Base-by-base conservation (phyloP, 1,284 basidiomycete genomes). In the Pseudozyma sp. region DNA sequence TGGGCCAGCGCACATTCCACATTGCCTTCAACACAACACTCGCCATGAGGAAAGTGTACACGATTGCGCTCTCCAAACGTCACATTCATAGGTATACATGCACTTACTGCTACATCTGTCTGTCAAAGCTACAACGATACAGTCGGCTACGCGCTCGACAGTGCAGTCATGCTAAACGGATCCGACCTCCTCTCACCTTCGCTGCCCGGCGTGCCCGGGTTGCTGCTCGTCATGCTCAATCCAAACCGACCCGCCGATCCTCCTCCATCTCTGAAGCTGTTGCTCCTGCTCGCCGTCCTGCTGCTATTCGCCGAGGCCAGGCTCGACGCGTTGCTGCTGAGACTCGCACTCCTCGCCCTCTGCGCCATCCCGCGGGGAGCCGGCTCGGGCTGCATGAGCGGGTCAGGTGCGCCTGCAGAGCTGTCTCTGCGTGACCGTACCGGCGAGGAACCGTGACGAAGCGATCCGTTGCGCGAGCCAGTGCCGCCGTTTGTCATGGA, bases 311-410 rank as follows among this genome's bases (percentile, higher is more conserved):
- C 44, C n/a, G 44, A 51, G 7, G 60, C 52, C 13, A 54, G 7
- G 37, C 60, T 63, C 16, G 45, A 37, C 5, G 42, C 35, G 24
- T 57, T 66, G 46, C 71, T 74, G 47, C 64, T 67, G 33, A 77
- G 11, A 44, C 72, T 75, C 4, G 75, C 75, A 33, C 57, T 58
- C 16, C 72, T 47, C 11, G 75, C 75, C 8, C 75, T 34, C 10
- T 52, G 29, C 34, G 54, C 68, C 75, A 77, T 77, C 5, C 59
- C 64, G 11, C 73, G 37, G 2, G 75, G 75, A 37, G 75, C 75
- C 7, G 75, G 75, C 34, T 77, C 75, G 2, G 70, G 70, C 43
- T 75, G 71, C 56, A 75, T 44, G 10, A 29, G 40, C 14, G 71
- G 67, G 40, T 62, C 58, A 5, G 71, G 63, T 50, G 33, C 51